Conservation (phyloP, 208 protist species). For the Leishmania tropica region DNA sequence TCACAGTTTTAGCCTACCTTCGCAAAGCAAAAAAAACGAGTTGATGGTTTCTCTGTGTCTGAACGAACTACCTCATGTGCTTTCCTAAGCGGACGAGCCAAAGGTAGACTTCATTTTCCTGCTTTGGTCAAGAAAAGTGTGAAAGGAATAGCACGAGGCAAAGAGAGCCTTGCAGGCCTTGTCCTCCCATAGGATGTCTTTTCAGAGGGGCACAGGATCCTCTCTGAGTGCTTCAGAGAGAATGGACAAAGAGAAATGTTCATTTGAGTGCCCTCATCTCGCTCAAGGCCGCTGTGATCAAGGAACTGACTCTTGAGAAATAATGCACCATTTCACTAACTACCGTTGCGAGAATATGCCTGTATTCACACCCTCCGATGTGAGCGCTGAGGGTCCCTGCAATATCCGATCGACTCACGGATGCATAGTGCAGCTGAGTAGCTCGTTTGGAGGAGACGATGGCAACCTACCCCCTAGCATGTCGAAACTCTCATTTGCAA, state of each 20-base stretch:
- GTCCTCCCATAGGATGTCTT: too few species aligned
- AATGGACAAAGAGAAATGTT: background rate
- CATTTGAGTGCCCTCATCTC: background rate
- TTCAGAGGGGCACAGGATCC: too few species aligned
- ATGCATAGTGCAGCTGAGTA: background rate
- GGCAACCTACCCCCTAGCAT: background rate
- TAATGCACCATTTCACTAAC: too few species aligned
- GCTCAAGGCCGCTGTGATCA: background rate
- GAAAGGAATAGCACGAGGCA: background rate
- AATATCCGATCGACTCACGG: too few species aligned
- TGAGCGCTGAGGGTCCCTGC: background rate
- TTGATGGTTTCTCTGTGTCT: background rate
- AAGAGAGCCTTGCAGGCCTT: background rate
- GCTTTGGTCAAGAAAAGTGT: too few species aligned
- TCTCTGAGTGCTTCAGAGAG: background rate
- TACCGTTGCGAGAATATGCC: too few species aligned
- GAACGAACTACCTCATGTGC: background rate
- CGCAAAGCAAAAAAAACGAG: background rate
- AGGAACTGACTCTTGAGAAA: background rate
- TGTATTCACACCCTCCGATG: background rate
- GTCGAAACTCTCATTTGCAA: too few species aligned
- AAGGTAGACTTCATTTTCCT: background rate
- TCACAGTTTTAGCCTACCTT: background rate
- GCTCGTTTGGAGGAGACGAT: background rate
- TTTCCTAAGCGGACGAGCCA: too few species aligned